Evolutionary conservation across 768 basidiomycete species (phyloP).

Genomic region (Amyloporia xantha): DNA sequence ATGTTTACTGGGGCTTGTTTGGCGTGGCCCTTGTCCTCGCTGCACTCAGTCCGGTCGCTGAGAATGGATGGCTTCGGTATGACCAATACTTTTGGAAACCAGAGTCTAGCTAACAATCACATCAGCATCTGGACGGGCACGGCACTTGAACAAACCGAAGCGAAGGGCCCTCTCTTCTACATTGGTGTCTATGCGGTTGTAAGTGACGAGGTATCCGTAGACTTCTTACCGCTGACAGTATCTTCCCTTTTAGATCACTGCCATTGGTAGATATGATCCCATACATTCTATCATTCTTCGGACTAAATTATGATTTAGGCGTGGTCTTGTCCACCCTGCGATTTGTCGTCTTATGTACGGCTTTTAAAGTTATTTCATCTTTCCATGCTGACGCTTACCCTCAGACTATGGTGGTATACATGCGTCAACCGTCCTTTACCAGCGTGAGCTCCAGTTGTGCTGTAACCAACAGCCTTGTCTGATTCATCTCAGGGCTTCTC

Average conservation of each 20-base stretch:
- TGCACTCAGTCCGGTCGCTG: constrained; percentile 36
- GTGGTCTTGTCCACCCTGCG: constrained; percentile 52
- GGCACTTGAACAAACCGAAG: constrained; percentile 14
- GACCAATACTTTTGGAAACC: constrained; percentile 4
- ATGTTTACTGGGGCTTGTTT: constrained; percentile 34
- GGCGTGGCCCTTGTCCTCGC: constrained; percentile 27
- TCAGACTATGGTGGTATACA: constrained; percentile 64
- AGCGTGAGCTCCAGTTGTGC: constrained; percentile 35
- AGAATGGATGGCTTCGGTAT: constrained; percentile 41
- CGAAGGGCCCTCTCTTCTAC: constrained; percentile 42
- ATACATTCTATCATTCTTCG: background rate
- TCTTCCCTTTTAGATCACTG: constrained; percentile 27
- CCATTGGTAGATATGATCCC: constrained; percentile 24
- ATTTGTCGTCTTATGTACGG: constrained; percentile 67
- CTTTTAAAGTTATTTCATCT: no score
- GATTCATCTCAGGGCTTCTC: constrained; percentile 41
- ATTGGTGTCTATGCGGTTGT: constrained; percentile 67
- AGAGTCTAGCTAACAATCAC: constrained; percentile 14
- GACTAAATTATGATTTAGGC: constrained; percentile 27
- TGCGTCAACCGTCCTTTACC: constrained; percentile 72
- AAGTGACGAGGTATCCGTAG: constrained; percentile 14
- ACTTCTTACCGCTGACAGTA: background rate
- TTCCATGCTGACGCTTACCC: background rate
- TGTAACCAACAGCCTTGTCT: constrained; percentile 12
- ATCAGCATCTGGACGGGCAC: constrained; percentile 35